Base-by-base conservation (phyloP, 768 basidiomycete genomes). In the Amanita pallidorosea region DNA sequence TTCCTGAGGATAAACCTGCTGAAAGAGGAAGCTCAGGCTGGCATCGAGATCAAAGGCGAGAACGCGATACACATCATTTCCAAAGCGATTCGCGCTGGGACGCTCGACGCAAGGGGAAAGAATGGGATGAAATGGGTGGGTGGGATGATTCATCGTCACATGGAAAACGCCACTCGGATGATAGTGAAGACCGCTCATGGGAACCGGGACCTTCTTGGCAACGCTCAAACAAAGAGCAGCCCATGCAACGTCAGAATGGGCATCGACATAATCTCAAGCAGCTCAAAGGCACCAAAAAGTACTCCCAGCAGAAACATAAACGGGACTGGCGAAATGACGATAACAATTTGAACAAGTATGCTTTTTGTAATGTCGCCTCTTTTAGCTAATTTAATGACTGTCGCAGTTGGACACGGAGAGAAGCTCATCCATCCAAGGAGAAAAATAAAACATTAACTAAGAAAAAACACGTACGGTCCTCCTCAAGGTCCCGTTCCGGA, bases 281-380 rank as follows among this genome's bases (percentile, higher is more conserved):
- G 53, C 38, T 33, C 43, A 65, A 64, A 47, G 60, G 61, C 46
- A 56, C 59, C 48, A 70, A 70, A 58, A 67, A 60, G 44, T 55
- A 70, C 33, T 65, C 65, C 48, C 56, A 61, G 44, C 67, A 61
- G 38, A 70, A 73, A 56, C 65, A 68, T 51, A 70, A 72, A 52
- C 65, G 73, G 48, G 74, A 77, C 54, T 74, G 76, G 75, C 63
- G 74, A 58, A 60, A 69, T 54, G 82, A 87, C 40, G 84, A 88
- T 49, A 72, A 75, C n/a, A 76, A 73, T 58, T 63, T 81, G 47
- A 89, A 88, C 65, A 89, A 88, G 88, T 90, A 65, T 43, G 81
- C 65, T 4, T 44, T 49, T 31, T 20, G 4, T 11, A 27, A 33
- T 33, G 5, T 31, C 36, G 36, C 22, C 35, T 31, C 6, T 38